Evolutionary conservation across 352 stramenopile species (phyloP).

Genomic region (Globisporangium rhizosaccharum): DNA sequence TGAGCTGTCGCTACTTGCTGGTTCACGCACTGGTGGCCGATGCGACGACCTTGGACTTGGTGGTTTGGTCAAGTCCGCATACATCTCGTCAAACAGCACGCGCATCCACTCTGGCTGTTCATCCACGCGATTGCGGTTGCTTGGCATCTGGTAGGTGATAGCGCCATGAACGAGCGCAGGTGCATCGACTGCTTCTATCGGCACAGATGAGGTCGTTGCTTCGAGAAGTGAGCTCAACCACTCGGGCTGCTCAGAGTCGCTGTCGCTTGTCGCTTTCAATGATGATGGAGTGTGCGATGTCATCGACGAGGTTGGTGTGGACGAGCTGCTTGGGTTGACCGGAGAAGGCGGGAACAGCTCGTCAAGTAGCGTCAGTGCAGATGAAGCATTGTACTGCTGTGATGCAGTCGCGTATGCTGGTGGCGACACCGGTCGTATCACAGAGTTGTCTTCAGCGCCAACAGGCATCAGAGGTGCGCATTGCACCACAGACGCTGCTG

Average conservation of each 20-base stretch:
- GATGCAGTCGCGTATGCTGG: not conserved
- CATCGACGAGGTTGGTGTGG: no score
- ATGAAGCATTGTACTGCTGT: not conserved
- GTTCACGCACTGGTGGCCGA: not conserved
- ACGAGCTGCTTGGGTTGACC: not conserved
- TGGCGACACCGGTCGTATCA: not conserved
- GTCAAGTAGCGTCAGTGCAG: slow-evolving; percentile 1
- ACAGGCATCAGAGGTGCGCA: no score
- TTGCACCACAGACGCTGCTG: not conserved
- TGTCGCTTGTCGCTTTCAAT: not conserved
- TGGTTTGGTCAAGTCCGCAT: not conserved
- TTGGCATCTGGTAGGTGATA: not conserved
- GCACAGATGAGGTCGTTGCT: not conserved
- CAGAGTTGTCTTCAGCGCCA: no score
- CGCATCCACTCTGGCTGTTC: slow-evolving; percentile 7
- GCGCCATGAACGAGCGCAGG: not conserved
- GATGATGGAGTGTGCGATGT: no score
- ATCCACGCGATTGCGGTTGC: not conserved
- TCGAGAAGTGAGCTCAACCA: not conserved
- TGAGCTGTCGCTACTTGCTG: not conserved
- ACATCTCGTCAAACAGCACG: not conserved
- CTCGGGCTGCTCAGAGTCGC: not conserved
- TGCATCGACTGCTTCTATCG: not conserved
- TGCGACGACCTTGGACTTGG: not conserved
- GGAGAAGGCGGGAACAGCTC: slow-evolving; percentile 1